Conservation (phyloP, 768 basidiomycete genomes). For the Ephemerocybe angulata region DNA sequence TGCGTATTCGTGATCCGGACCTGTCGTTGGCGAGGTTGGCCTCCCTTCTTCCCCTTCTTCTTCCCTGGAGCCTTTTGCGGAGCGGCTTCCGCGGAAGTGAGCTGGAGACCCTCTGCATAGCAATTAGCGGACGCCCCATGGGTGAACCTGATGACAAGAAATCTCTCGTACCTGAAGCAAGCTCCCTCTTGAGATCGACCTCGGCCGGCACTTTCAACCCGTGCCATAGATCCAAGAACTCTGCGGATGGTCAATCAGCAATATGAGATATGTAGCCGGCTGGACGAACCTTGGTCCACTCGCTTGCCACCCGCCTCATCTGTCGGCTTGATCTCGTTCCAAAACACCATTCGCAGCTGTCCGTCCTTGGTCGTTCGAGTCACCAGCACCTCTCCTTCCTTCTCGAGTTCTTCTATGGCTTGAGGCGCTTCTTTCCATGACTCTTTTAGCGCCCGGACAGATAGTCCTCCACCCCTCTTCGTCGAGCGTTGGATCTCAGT, state of each 20-base stretch:
- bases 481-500: conserved; percentile 85
- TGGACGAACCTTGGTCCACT: conserved; percentile 73
- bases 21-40: conserved; percentile 68
- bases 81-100: conserved; percentile 63
- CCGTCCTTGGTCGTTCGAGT: conserved; percentile 83
- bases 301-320: conserved; percentile 65
- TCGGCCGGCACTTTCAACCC: conserved; percentile 80
- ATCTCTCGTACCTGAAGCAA: conserved; percentile 66
- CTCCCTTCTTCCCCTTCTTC: conserved; percentile 83
- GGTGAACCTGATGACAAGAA: background rate
- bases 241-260: conserved; percentile 37
- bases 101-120: conserved; percentile 70
- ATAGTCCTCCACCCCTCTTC: conserved; percentile 78
- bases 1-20: conserved; percentile 87
- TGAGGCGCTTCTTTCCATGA: conserved; percentile 85
- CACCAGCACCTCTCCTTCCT: conserved; percentile 44
- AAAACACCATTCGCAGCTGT: conserved; percentile 38
- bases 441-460: conserved; percentile 81
- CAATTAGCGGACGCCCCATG: conserved; percentile 11
- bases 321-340: conserved; percentile 81
- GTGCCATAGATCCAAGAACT: conserved; percentile 88
- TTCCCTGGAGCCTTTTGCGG: conserved; percentile 48
- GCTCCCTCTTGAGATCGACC: conserved; percentile 73
- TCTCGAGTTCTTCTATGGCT: conserved; percentile 21
- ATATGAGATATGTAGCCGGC: conserved; percentile 6